Conservation (phyloP, 1,284 basidiomycete genomes). For the Ustilago loliicola region DNA sequence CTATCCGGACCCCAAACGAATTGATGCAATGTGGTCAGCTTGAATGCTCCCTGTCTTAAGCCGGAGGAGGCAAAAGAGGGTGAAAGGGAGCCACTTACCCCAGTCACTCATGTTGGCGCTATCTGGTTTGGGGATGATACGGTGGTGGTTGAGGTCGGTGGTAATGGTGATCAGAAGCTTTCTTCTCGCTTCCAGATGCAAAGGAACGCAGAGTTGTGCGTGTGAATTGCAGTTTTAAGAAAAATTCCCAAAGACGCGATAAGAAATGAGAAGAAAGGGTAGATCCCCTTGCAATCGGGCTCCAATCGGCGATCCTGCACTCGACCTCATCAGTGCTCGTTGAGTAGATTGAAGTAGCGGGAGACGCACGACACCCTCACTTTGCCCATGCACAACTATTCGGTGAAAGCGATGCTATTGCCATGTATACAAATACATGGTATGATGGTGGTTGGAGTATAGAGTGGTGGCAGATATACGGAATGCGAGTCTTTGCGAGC, state of each 20-base stretch:
- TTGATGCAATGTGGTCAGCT: background rate
- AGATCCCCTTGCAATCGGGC: background rate
- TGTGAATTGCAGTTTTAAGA: conserved; percentile 3
- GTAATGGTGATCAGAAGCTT: conserved; percentile 12
- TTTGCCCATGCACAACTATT: too few species aligned
- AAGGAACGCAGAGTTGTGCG: conserved; percentile 1
- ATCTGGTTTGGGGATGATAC: background rate
- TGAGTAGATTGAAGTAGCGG: too few species aligned
- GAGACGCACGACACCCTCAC: too few species aligned
- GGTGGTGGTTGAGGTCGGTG: background rate
- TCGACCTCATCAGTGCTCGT: background rate
- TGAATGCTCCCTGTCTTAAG: background rate
- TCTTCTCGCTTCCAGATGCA: conserved; percentile 12
- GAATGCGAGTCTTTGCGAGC: background rate
- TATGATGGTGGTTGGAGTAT: too few species aligned
- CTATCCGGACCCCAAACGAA: conserved; percentile 9
- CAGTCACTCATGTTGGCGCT: conserved; percentile 59
- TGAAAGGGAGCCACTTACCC: conserved; percentile 41
- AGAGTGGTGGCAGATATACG: too few species aligned
- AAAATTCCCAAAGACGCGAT: conserved; percentile 4
- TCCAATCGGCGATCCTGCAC: background rate
- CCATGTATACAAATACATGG: too few species aligned
- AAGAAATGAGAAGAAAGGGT: conserved; percentile 1
- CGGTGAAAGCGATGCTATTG: too few species aligned
- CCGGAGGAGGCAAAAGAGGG: too few species aligned